Evolutionary conservation across 306 rosid genomes (phyloP), one percentile per base, ranked within the genome.

Genomic region (Prunus mume): DNA sequence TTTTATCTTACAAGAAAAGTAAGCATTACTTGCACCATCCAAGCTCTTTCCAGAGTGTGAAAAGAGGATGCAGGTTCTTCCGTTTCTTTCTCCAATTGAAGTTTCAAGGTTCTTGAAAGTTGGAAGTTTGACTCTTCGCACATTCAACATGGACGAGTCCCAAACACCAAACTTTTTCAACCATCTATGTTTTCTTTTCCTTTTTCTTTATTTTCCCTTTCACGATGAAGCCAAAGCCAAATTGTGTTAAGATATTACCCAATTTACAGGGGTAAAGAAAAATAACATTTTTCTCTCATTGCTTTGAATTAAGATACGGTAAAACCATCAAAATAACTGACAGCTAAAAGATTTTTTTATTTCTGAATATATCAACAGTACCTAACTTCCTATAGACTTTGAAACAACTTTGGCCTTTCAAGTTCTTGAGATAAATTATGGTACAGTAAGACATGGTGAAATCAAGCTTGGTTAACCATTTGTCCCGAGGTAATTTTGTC

Each of bases 291-390:
- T 30, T 71, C 45, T 64, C 22, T 22, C 25, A 8, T 66, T n/a
- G 45, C 60, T 67, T 61, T 22, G 46, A 72, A 49, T 15, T 30
- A 38, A 61, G 20, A 54, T 51, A 75, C 45, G 1, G 49, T 20
- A 18, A 17, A 75, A 55, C 41, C 49, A 50, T 32, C 57, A 47
- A 32, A 8, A 49, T 22, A 43, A 30, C 5, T 80, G 57, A 69
- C 43, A 30, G 54, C 72, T 70, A n/a, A 32, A 81, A 54, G 69
- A 71, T 6, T 19, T 32, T 24, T 27, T 69, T 62, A 38, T 38
- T 38, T 38, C 43, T 34, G 55, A 56, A 71, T n/a, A 54, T 69
- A 52, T 65, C 77, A 45, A 55, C 27, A n/a, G n/a, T n/a, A n/a
- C n/a, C n/a, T n/a, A n/a, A n/a, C n/a, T n/a, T n/a, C n/a, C n/a